Evolutionary conservation across 164 flowering plant genomes (phyloP).

Genomic region (Taxillus chinensis): DNA sequence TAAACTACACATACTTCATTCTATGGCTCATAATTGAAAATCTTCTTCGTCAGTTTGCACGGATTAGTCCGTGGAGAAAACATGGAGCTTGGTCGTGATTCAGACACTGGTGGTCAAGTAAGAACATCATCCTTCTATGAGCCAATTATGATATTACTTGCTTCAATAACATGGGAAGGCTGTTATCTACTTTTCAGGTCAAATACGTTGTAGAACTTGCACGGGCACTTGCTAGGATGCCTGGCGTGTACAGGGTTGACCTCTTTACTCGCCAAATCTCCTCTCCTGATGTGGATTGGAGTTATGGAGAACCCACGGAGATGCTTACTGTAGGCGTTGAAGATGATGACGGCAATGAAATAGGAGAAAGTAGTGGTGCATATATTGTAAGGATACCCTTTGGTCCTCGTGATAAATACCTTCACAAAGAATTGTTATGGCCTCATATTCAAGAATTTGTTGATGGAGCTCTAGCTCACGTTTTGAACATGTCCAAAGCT

Average conservation of each 20-base stretch:
- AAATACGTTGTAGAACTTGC: slow-evolving; percentile 95
- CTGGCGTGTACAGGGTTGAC: slow-evolving; percentile 91
- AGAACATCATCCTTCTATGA: not conserved
- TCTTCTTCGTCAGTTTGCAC: slow-evolving; percentile 53
- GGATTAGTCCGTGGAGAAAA: slow-evolving; percentile 93
- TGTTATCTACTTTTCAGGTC: slow-evolving; percentile 30
- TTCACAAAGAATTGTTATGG: slow-evolving; percentile 73
- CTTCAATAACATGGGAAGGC: not conserved
- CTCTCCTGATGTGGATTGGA: slow-evolving; percentile 84
- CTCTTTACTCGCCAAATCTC: slow-evolving; percentile 80
- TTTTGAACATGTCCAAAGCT: slow-evolving; percentile 78
- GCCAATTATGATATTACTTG: not conserved
- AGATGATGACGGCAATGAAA: slow-evolving; percentile 39
- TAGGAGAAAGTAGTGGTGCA: slow-evolving; percentile 92
- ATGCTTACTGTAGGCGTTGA: slow-evolving; percentile 63
- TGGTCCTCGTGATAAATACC: slow-evolving; percentile 78
- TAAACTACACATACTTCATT: not conserved
- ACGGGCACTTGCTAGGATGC: slow-evolving; percentile 82
- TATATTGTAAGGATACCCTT: slow-evolving; percentile 81
- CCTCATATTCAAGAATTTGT: slow-evolving; percentile 87
- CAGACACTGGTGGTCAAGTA: slow-evolving; percentile 98
- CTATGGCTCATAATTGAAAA: not conserved
- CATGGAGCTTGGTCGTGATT: slow-evolving; percentile 97
- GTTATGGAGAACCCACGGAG: slow-evolving; percentile 52
- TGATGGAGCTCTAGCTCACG: slow-evolving; percentile 82